Evolutionary conservation across 345 rosid genomes (phyloP), one percentile per base, ranked within the genome.

Genomic region (Dipteronia dyeriana): DNA sequence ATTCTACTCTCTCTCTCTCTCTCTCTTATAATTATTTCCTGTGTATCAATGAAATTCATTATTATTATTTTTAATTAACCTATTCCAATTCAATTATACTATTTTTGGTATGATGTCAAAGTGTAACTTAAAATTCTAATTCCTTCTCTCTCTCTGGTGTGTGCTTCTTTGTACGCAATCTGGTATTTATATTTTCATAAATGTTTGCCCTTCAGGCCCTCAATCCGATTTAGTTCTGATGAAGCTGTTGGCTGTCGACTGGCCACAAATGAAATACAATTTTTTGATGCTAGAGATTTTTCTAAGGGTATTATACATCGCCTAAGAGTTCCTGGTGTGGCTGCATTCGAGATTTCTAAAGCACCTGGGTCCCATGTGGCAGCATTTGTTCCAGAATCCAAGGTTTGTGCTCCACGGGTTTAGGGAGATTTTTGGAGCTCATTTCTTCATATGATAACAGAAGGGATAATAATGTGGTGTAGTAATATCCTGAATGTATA

Each of bases 241-340:
- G 99, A 96, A 85, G 83, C 88, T 77, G 89, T 91, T 43, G 94
- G 92, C 0, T 96, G 94, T 80, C 95, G 97, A 51, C 75, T 96
- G 81, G 97, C 88, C 29, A 96, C 98, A 71, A 92, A 94, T 65
- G 97, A 96, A 82, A 86, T 96, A 81, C 98, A 92, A 19, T 96
- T 94, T 85, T 94, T 96, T 78, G 92, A 96, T 68, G 89, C 90
- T 23, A 83, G 66, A 62, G 97, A 94, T 89, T 92, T 92, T 83
- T 89, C 97, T 5, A 90, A 91, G 83, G 98, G 99, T 61, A 76
- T 94, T 43, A 68, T 75, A 39, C 73, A 90, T 59, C 81, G 92
- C 81, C 79, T 96, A 61, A 88, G 99, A 82, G 75, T 89, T 80
- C 97, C 94, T 51, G 91, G 97, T 2, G 82, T 94, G 57, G 90